phyloP scores from a whole-genome alignment of 768 basidiomycete species.

The Suillus subalutaceus region DNA sequence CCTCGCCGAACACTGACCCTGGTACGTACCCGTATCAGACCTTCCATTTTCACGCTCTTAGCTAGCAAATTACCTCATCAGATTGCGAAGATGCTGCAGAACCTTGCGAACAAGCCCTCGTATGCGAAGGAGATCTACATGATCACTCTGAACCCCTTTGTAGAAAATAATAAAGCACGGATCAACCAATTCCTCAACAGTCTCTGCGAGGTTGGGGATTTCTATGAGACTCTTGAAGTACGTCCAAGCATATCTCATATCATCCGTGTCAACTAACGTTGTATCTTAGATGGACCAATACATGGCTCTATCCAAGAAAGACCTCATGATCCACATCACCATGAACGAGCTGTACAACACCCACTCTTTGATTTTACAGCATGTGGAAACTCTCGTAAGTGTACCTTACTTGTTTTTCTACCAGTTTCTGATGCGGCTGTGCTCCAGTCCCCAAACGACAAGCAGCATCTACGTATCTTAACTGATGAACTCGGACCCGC shows the following conservation, averaged over 20 bases:
- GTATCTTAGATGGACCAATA: constrained; percentile 95
- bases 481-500: constrained; percentile 95
- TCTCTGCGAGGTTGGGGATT: constrained; percentile 98
- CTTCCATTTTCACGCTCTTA: background rate
- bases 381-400: constrained; percentile 90
- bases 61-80: constrained; percentile 32
- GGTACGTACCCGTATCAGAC: constrained; percentile 38
- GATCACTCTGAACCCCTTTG: constrained; percentile 98
- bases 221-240: constrained; percentile 98
- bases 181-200: constrained; percentile 98
- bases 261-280: background rate
- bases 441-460: constrained; percentile 90
- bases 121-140: constrained; percentile 99
- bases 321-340: constrained; percentile 97
- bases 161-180: constrained; percentile 96
- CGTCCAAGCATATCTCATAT: constrained; percentile 22
- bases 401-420: background rate
- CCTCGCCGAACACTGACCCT: constrained; percentile 94
- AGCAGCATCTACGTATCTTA: constrained; percentile 94
- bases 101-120: constrained; percentile 97
- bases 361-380: constrained; percentile 92
- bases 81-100: constrained; percentile 99
- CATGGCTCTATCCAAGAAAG: constrained; percentile 99
- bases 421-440: constrained; percentile 9
- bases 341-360: constrained; percentile 99